Evolutionary conservation across 2,329 filamentous ascomycete species (phyloP).

Genomic region (Coniochaeta pulveracea): DNA sequence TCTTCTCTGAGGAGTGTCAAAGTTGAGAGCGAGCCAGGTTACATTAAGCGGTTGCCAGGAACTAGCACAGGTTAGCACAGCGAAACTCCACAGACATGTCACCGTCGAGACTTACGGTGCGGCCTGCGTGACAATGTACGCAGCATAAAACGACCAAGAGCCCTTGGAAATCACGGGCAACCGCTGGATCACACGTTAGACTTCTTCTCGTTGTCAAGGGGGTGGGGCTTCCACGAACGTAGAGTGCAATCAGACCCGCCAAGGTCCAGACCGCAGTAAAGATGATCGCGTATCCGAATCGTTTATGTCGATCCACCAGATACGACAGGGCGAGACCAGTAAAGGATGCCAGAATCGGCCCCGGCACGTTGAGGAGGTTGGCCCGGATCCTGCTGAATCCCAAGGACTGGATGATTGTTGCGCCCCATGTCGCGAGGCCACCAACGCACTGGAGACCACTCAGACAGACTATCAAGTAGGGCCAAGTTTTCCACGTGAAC

Average conservation of each 20-base stretch:
- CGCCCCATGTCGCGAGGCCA: slow-evolving; percentile 11
- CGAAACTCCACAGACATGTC: neutral
- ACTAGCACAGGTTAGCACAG: neutral
- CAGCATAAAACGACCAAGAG: slow-evolving; percentile 13
- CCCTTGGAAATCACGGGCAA: slow-evolving; percentile 10
- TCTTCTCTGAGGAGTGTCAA: slow-evolving; percentile 11
- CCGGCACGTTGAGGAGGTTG: slow-evolving; percentile 11
- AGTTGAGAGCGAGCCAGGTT: slow-evolving; percentile 11
- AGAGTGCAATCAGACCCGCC: slow-evolving; percentile 12
- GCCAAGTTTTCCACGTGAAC: slow-evolving; percentile 11
- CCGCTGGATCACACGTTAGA: slow-evolving; percentile 4
- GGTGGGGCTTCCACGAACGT: slow-evolving; percentile 6
- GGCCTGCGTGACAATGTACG: slow-evolving; percentile 10
- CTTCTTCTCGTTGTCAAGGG: neutral
- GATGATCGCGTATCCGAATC: slow-evolving; percentile 11
- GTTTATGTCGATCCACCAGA: slow-evolving; percentile 11
- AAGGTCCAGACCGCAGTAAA: slow-evolving; percentile 11
- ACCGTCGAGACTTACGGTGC: slow-evolving; percentile 6
- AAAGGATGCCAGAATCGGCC: slow-evolving; percentile 9
- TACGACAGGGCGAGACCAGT: slow-evolving; percentile 9
- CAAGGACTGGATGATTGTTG: slow-evolving; percentile 11
- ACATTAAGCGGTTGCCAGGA: slow-evolving; percentile 13
- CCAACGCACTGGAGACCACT: slow-evolving; percentile 11
- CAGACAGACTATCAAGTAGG: slow-evolving; percentile 12
- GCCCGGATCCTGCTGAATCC: slow-evolving; percentile 12